Conservation (phyloP, 1,284 basidiomycete genomes). For the Ceratobasidium sp. region DNA sequence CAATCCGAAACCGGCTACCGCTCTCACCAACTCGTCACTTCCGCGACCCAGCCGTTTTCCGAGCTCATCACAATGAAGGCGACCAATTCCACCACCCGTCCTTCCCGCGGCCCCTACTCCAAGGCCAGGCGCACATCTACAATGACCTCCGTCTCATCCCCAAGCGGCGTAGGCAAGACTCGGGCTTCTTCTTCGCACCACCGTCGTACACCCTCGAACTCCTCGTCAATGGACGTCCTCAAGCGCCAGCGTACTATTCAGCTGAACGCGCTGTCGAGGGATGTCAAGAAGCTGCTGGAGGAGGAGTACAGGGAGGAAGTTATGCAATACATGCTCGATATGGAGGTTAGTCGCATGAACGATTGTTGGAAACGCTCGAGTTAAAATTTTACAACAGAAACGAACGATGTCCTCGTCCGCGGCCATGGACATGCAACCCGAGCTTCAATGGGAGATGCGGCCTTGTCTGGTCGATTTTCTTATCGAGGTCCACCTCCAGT, state of each 20-base stretch:
- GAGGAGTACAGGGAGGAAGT: constrained; percentile 97
- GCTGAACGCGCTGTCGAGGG: constrained; percentile 48
- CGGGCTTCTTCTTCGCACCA: constrained; percentile 27
- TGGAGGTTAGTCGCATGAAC: constrained; percentile 79
- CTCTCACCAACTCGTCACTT: constrained; percentile 11
- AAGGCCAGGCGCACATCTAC: constrained; percentile 37
- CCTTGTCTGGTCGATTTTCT: constrained; percentile 98
- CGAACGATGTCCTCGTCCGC: constrained; percentile 87
- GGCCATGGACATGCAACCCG: constrained; percentile 98
- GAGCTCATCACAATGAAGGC: constrained; percentile 31
- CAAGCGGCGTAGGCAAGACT: constrained; percentile 35
- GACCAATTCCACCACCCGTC: constrained; percentile 21
- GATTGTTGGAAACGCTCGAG: constrained; percentile 36
- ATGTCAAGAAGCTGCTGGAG: constrained; percentile 64
- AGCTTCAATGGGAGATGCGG: constrained; percentile 98
- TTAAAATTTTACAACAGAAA: constrained; percentile 58
- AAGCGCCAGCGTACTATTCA: constrained; percentile 44
- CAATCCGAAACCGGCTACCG: not conserved
- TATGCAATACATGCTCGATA: constrained; percentile 89
- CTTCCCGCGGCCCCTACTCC: constrained; percentile 35
- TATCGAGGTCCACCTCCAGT: constrained; percentile 97
- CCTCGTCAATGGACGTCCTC: constrained; percentile 41
- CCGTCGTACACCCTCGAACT: constrained; percentile 32
- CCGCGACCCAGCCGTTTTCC: constrained; percentile 33
- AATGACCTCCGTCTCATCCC: constrained; percentile 28